A percentile compares a stretch with the other conserved stretches of the same genome.
phyloP scores from a whole-genome alignment of 306 rosid species.

The Quercus bicolor region DNA sequence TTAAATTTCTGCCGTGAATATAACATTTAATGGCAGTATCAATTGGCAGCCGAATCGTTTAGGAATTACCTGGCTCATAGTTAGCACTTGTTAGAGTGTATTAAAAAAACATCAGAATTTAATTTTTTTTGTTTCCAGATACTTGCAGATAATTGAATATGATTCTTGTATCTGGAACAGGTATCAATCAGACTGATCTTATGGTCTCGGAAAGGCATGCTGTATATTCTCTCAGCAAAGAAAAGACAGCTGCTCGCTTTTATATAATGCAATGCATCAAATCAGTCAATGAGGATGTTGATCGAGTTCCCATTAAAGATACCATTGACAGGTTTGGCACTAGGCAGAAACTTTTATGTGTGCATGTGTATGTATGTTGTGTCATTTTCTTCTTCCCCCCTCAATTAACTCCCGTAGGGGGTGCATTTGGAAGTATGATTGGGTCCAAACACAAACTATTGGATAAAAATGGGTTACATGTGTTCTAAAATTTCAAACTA shows the following conservation, averaged over 20 bases:
- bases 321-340: constrained; percentile 48
- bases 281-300: constrained; percentile 22
- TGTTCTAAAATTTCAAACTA: background rate
- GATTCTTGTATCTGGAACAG: constrained; percentile 40
- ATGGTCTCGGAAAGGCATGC: constrained; percentile 51
- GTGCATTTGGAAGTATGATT: background rate
- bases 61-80: constrained; percentile 4
- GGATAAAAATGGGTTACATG: background rate
- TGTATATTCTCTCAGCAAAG: constrained; percentile 63
- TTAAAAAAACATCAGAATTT: background rate
- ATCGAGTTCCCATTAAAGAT: constrained; percentile 54
- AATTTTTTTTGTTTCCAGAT: background rate
- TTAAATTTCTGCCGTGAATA: background rate
- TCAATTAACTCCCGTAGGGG: background rate
- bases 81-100: constrained; percentile 9
- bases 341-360: background rate
- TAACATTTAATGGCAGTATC: background rate
- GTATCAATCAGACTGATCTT: constrained; percentile 48
- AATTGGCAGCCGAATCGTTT: background rate
- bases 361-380: background rate
- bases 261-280: constrained; percentile 57
- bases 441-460: background rate
- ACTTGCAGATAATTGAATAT: constrained; percentile 21
- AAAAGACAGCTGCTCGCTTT: constrained; percentile 57
- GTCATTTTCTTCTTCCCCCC: background rate